Evolutionary conservation across 306 rosid genomes (phyloP).

Genomic region (Fragaria iinumae): DNA sequence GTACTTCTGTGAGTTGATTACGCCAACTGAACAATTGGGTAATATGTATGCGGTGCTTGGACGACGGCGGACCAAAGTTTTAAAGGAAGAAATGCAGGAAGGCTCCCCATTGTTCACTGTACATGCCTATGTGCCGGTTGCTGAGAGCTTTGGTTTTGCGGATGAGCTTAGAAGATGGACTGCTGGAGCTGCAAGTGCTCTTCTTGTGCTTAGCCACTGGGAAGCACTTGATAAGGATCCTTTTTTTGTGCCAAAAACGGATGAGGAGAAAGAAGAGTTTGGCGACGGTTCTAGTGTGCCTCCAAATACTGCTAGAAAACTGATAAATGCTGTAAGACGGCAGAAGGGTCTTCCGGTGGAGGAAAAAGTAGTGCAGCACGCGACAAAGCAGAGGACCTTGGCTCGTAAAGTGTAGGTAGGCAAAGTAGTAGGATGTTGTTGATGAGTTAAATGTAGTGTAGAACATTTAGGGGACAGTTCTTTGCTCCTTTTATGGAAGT

Average conservation of each 20-base stretch:
- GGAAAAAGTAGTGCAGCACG: conserved; percentile 89
- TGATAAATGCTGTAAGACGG: conserved; percentile 65
- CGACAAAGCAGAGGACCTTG: conserved; percentile 86
- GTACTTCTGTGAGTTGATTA: conserved; percentile 90
- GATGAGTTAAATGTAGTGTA: neutral
- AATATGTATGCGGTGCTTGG: conserved; percentile 87
- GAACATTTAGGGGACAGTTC: neutral
- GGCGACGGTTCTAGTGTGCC: conserved; percentile 94
- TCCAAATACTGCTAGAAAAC: conserved; percentile 89
- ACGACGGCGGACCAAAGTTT: conserved; percentile 68
- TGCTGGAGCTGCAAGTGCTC: conserved; percentile 79
- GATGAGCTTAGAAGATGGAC: conserved; percentile 89
- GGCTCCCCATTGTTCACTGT: conserved; percentile 92
- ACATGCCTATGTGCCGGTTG: conserved; percentile 82
- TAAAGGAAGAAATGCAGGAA: conserved; percentile 97
- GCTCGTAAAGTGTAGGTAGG: conserved; percentile 73
- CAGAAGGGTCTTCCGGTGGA: conserved; percentile 88
- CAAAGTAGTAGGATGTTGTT: neutral
- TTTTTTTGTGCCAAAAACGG: conserved; percentile 87
- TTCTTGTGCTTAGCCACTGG: conserved; percentile 94
- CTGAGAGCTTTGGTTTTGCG: conserved; percentile 90
- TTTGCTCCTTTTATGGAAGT: neutral
- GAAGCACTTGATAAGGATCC: conserved; percentile 86
- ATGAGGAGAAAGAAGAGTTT: conserved; percentile 89
- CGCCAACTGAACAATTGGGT: conserved; percentile 68